Conservation (phyloP, 768 basidiomycete genomes). For the Xerocomus spinulosus region DNA sequence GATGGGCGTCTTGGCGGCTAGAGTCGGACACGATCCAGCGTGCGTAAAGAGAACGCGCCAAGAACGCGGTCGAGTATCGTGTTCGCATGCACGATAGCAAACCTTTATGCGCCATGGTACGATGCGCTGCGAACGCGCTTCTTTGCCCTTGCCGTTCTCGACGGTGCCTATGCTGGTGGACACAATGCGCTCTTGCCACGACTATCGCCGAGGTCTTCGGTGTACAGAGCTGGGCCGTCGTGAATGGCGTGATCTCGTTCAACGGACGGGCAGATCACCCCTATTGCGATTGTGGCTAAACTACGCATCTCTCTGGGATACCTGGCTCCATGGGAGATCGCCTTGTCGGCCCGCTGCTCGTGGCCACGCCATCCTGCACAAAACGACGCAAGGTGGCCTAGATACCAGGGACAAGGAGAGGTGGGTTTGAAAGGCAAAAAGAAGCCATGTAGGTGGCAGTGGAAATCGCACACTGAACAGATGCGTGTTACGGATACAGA, state of each 20-base stretch:
- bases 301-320: no score
- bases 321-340: neutral
- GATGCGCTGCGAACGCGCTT: neutral
- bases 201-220: constrained; percentile 5
- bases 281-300: neutral
- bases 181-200: constrained; percentile 3
- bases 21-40: neutral
- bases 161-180: neutral
- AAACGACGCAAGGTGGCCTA: neutral
- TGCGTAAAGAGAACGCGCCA: neutral
- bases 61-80: neutral
- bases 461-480: no score
- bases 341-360: neutral
- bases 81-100: neutral
- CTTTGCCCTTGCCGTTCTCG: neutral
- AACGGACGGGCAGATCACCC: neutral
- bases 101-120: neutral
- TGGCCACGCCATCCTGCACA: neutral
- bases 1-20: constrained; percentile 3
- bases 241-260: neutral
- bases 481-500: neutral
- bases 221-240: neutral
- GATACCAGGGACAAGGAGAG: neutral
- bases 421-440: neutral
- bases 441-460: no score